Percentiles rank a stretch among this genome's conserved stretches.
phyloP scores from a whole-genome alignment of 1,139 yeast genomes.

The Suhomyces chickasaworum region DNA sequence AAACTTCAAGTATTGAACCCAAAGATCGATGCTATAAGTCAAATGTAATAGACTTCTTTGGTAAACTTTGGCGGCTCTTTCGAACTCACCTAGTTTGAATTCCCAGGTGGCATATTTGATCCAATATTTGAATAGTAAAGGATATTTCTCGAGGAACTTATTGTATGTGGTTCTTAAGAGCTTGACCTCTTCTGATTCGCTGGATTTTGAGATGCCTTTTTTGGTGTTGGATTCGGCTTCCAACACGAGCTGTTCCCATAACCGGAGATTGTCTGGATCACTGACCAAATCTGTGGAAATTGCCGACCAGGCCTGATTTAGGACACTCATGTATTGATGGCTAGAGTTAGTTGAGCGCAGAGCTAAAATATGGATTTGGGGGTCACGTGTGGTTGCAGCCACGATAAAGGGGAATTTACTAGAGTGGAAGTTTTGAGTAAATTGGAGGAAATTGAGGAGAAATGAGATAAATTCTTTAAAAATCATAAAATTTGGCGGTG shows the following conservation, averaged over 20 bases:
- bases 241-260: slow-evolving; percentile 53
- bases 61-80: slow-evolving; percentile 52
- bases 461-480: too few species aligned
- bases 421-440: too few species aligned
- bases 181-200: slow-evolving; percentile 41
- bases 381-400: slow-evolving; percentile 7
- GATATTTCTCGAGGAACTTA: slow-evolving; percentile 62
- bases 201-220: slow-evolving; percentile 45
- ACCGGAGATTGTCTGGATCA: slow-evolving; percentile 47
- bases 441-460: too few species aligned
- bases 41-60: slow-evolving; percentile 53
- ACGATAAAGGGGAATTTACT: background rate
- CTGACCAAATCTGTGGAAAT: slow-evolving; percentile 34
- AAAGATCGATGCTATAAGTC: slow-evolving; percentile 63
- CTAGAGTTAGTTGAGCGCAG: background rate
- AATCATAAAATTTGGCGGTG: too few species aligned
- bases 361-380: background rate
- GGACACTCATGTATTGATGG: slow-evolving; percentile 2
- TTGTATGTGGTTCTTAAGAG: slow-evolving; percentile 55
- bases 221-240: slow-evolving; percentile 34
- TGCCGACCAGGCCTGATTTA: slow-evolving; percentile 23
- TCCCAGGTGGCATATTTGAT: slow-evolving; percentile 70
- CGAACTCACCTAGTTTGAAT: slow-evolving; percentile 59
- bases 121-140: slow-evolving; percentile 79
- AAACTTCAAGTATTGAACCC: slow-evolving; percentile 69